These are phyloP conservation scores for Xylaria scruposa DNA, from an alignment of 495 filamentous ascomycete species.

Conservation along the genomic window DNA sequence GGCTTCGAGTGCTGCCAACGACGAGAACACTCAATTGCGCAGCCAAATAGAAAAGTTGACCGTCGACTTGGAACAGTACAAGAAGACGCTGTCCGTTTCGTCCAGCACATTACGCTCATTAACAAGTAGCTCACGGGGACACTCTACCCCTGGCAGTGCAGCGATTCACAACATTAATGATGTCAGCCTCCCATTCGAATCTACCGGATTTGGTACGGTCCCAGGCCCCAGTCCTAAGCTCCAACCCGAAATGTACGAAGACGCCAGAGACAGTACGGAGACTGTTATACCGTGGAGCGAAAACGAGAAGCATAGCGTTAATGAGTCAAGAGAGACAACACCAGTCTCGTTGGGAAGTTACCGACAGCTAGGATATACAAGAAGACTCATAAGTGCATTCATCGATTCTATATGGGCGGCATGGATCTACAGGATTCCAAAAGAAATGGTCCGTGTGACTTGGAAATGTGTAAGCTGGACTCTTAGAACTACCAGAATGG, in stretches of 20 bases:
- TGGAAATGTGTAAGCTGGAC: too few relatives aligned
- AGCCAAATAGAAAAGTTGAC: conserved; percentile 87
- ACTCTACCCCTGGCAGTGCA: conserved; percentile 46
- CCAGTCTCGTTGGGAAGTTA: too few relatives aligned
- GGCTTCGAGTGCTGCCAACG: conserved; percentile 77
- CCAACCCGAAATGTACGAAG: conserved; percentile 74
- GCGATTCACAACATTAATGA: conserved; percentile 75
- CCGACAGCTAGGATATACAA: too few relatives aligned
- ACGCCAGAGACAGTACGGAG: conserved; percentile 36
- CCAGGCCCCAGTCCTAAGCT: conserved; percentile 68
- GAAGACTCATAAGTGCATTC: too few relatives aligned
- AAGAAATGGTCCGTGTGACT: too few relatives aligned
- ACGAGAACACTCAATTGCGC: conserved; percentile 85
- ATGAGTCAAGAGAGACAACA: too few relatives aligned
- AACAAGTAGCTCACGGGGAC: conserved; percentile 26
- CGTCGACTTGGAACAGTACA: conserved; percentile 85
- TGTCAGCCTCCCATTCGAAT: conserved; percentile 86
- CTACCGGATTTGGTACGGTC: conserved; percentile 84
- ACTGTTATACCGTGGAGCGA: too few relatives aligned
- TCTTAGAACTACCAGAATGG: too few relatives aligned
- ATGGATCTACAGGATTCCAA: too few relatives aligned
- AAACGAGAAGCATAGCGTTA: too few relatives aligned
- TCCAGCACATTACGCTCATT: conserved; percentile 39
- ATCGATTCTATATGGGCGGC: too few relatives aligned
- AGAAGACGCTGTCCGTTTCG: conserved; percentile 77